Evolutionary conservation across 164 flowering plant genomes (phyloP), one percentile per base, ranked within the genome.

Genomic region (Vitis riparia): DNA sequence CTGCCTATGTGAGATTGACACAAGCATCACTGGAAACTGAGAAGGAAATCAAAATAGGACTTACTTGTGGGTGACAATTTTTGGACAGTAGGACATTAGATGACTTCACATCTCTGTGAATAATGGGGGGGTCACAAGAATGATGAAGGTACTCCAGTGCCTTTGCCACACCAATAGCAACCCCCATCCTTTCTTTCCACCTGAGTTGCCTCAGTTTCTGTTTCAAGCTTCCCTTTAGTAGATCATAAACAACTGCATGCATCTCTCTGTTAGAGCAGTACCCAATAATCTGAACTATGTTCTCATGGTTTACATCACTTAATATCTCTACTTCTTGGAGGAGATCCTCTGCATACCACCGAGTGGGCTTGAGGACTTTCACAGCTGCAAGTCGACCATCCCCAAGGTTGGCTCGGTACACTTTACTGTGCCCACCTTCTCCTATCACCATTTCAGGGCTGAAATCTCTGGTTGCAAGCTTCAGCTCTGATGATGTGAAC

Each of bases 121-220:
- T 73, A 67, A 83, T 71, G 0, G 86, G 83, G 73, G 85, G 85
- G 17, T 68, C 63, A 68, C 80, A 73, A 71, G 73, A 70, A 76
- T 83, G 77, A 65, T 79, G 86, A 58, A 85, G 83, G 70, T 74
- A 76, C 5, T 72, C 81, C 60, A 85, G 64, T 8, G 86, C 86
- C 78, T 78, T 85, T 1, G 85, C 88, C 52, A 81, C 72, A 11
- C 83, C 83, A 67, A 81, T 66, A 11, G 88, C 86, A 53, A 83
- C 65, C 6, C 52, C 68, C 80, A 81, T 65, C 62, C 83, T 79
- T 69, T 81, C 84, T 15, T 59, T 74, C 83, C 85, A 84, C 51
- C 44, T 55, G 13, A 82, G 80, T 44, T 63, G 65, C 29, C 51
- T 66, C 72, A 82, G 53, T 19, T 65, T 69, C 55, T 73, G 78